A percentile compares a stretch with the other conserved stretches of the same genome.
phyloP scores from a whole-genome alignment of 805 yeast species.

The Kodamaea kaohsiungensis region DNA sequence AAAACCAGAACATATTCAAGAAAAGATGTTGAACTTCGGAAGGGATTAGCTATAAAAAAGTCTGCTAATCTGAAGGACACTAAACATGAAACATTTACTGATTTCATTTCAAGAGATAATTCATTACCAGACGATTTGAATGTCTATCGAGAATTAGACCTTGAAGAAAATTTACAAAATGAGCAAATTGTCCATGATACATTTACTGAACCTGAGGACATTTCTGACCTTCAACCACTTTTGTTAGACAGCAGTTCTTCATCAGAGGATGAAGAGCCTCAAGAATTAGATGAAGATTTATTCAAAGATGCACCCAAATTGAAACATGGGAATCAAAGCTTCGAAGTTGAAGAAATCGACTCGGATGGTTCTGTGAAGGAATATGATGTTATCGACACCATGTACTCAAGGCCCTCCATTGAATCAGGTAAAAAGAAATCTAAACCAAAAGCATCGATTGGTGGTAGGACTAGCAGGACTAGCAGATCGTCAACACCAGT shows the following conservation, averaged over 20 bases:
- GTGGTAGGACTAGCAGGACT: neutral
- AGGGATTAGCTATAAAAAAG: slow-evolving; percentile 40
- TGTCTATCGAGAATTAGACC: neutral
- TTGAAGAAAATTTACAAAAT: neutral
- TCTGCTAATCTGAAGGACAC: neutral
- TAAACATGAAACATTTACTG: neutral
- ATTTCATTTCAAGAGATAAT: slow-evolving; percentile 1
- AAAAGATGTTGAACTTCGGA: slow-evolving; percentile 24
- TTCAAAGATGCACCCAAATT: slow-evolving; percentile 5
- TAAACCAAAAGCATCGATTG: neutral
- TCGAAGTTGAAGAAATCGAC: neutral
- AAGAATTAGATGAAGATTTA: slow-evolving; percentile 3
- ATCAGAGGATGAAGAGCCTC: slow-evolving; percentile 2
- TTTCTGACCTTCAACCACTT: neutral
- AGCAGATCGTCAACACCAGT: neutral
- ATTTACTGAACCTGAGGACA: no score
- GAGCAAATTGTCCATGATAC: no score
- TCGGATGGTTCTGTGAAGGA: slow-evolving; percentile 1
- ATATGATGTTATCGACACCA: slow-evolving; percentile 7
- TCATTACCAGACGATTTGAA: slow-evolving; percentile 1
- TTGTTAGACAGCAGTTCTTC: slow-evolving; percentile 2
- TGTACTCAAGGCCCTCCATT: neutral
- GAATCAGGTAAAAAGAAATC: neutral
- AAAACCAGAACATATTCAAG: neutral
- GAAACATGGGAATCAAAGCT: neutral